These are phyloP conservation scores for Hypsizygus ulmarius DNA, from an alignment of 1,284 basidiomycete species.

Conservation along the genomic window DNA sequence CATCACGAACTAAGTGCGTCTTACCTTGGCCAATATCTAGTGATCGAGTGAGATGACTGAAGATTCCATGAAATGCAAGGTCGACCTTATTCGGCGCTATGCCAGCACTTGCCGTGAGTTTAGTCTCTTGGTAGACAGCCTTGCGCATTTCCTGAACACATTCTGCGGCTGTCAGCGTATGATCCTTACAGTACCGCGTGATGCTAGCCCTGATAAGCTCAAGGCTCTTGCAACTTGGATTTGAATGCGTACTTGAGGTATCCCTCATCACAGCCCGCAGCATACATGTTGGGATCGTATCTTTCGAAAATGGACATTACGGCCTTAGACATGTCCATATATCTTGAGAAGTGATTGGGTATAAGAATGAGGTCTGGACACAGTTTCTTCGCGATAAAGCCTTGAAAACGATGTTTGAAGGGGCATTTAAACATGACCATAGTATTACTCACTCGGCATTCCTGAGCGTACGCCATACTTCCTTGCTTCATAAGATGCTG, in stretches of 20 bases:
- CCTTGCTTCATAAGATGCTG: constrained; percentile 90
- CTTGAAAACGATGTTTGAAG: constrained; percentile 30
- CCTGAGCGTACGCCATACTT: constrained; percentile 87
- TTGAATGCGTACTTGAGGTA: constrained; percentile 71
- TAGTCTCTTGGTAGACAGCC: constrained; percentile 71
- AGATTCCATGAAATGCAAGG: constrained; percentile 9
- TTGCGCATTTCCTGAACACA: constrained; percentile 79
- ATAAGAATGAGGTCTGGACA: constrained; percentile 90
- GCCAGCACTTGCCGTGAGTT: constrained; percentile 90
- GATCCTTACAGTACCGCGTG: constrained; percentile 70
- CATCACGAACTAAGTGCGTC: constrained; percentile 7
- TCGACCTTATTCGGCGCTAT: constrained; percentile 84
- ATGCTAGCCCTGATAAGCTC: constrained; percentile 46
- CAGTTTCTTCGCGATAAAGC: constrained; percentile 89
- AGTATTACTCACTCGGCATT: constrained; percentile 65
- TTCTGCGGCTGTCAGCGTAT: constrained; percentile 63
- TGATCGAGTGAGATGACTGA: neutral
- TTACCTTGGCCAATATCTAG: constrained; percentile 78
- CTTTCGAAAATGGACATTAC: constrained; percentile 69
- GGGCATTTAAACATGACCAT: neutral
- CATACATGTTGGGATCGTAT: constrained; percentile 80
- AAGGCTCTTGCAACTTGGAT: neutral
- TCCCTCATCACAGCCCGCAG: constrained; percentile 86
- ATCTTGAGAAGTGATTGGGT: constrained; percentile 59
- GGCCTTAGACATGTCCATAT: constrained; percentile 67